Evolutionary conservation across 164 flowering plant genomes (phyloP).

Genomic region (Kingdonia uniflora): DNA sequence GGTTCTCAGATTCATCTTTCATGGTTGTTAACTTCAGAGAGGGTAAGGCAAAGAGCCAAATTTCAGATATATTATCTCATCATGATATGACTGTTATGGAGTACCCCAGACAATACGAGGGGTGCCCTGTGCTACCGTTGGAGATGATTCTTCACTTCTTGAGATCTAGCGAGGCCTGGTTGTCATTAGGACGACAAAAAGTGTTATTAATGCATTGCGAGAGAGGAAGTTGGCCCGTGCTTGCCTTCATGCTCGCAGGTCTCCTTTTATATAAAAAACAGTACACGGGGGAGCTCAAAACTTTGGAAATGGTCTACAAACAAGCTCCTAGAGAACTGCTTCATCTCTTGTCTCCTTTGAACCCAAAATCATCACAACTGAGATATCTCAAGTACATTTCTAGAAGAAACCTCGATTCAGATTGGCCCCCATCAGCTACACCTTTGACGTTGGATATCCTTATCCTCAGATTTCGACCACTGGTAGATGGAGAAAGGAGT

Average conservation of each 20-base stretch:
- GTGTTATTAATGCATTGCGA: constrained; percentile 93
- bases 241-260: constrained; percentile 93
- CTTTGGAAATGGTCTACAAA: constrained; percentile 92
- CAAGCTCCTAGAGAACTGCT: constrained; percentile 92
- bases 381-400: constrained; percentile 92
- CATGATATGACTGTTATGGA: constrained; percentile 97
- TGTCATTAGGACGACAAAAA: constrained; percentile 85
- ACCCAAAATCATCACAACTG: constrained; percentile 87
- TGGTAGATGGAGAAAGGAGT: constrained; percentile 53
- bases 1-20: constrained; percentile 84
- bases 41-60: constrained; percentile 72
- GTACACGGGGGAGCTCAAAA: constrained; percentile 83
- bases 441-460: constrained; percentile 64
- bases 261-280: constrained; percentile 77
- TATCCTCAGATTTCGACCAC: constrained; percentile 58
- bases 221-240: constrained; percentile 96
- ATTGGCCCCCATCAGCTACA: constrained; percentile 79
- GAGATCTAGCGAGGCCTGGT: constrained; percentile 87
- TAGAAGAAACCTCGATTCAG: constrained; percentile 54
- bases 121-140: constrained; percentile 69
- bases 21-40: constrained; percentile 93
- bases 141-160: constrained; percentile 92
- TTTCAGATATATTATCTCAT: constrained; percentile 65
- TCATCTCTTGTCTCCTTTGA: constrained; percentile 67
- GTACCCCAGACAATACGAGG: constrained; percentile 83